Evolutionary conservation across 1,284 basidiomycete species (phyloP), one percentile per base, ranked within the genome.

Genomic region (Moesziomyces sp.): DNA sequence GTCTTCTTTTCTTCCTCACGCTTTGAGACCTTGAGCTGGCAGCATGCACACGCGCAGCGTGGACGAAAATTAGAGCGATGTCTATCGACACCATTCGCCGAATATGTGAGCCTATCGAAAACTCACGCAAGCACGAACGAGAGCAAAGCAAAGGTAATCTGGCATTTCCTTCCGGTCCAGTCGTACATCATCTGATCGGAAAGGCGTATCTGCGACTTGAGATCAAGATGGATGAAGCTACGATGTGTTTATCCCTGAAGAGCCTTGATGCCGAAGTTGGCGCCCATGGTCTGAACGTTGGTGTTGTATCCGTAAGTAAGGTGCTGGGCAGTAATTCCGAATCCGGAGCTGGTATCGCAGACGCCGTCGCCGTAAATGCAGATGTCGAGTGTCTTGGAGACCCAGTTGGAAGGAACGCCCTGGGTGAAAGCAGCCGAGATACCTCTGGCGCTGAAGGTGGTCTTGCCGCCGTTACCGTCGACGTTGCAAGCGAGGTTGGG

Each of bases 341-440:
- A 48, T 9, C 77, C 80, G 30, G 65, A 38, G 10, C 48, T 28
- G n/a, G 58, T 65, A 47, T 80, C 78, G 51, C 82, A 83, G 5
- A 83, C 81, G 23, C 79, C 81, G 42, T 83, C 82, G 40, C 80
- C 82, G 38, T 19, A 56, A 46, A 74, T 75, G 67, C 82, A 84
- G 18, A 84, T 72, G 56, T 84, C 82, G 8, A 80, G 46, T 0
- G 77, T 78, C 74, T 84, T 84, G 45, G 52, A 49, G 23, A 80
- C 68, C 77, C 75, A 80, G 19, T 57, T 63, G 23, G 47, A 24
- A 2, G 79, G 78, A 14, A 83, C 69, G 18, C 76, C 74, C 19
- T 43, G 46, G 18, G 47, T 59, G 23, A 47, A 53, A 16, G 43
- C 51, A 14, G 55, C 54, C 33, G 21, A 50, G 3, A 78, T n/a